Conservation (phyloP, 2,329 filamentous ascomycete species). For the Boeremia exigua region DNA sequence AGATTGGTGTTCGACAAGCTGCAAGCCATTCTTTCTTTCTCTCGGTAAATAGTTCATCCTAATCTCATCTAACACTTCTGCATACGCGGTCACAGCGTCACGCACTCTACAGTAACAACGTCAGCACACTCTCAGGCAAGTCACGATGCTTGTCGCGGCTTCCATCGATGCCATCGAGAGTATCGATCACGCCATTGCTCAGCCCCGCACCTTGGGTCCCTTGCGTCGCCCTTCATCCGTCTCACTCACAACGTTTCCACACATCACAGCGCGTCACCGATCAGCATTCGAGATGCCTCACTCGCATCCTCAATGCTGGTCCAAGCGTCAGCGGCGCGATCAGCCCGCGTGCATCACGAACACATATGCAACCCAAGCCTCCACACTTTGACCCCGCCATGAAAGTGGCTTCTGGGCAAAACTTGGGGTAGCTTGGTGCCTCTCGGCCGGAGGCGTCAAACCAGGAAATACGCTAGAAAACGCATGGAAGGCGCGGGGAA, state of each 20-base stretch:
- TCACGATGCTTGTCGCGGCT: neutral
- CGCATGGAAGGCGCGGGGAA: conserved; percentile 7
- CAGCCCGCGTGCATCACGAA: neutral
- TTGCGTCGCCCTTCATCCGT: neutral
- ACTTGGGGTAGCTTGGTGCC: neutral
- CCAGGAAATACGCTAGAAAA: conserved; percentile 6
- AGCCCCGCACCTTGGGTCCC: neutral
- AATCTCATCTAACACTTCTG: neutral
- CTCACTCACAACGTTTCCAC: neutral
- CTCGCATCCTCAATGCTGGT: neutral
- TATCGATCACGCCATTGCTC: neutral
- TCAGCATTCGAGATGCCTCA: neutral
- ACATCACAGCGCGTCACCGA: neutral
- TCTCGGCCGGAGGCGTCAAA: conserved; percentile 6
- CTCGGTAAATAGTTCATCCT: too few relatives aligned
- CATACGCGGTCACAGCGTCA: neutral
- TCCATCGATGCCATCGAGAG: neutral
- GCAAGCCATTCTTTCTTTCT: too few relatives aligned
- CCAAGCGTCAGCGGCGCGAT: conserved; percentile 5
- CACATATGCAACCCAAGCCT: neutral
- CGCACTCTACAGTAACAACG: neutral
- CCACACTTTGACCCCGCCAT: neutral
- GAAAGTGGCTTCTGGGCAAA: conserved; percentile 7
- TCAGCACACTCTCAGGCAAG: neutral
- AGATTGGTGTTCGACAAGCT: too few relatives aligned